These are phyloP conservation scores for Lactuca sativa DNA, from an alignment of 129 eudicot species.

Conservation along the genomic window DNA sequence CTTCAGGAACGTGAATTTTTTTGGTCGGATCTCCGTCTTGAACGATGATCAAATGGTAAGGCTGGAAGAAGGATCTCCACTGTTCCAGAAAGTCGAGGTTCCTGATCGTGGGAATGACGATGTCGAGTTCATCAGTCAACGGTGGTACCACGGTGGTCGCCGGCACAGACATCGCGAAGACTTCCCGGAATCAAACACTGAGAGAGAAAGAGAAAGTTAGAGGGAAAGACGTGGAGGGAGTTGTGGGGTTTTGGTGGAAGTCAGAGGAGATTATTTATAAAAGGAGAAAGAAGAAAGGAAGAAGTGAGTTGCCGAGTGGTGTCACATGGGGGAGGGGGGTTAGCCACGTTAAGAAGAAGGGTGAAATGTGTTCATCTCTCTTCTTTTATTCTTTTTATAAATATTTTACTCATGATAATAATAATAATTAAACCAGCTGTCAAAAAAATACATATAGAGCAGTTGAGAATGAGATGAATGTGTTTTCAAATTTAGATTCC, in stretches of 20 bases:
- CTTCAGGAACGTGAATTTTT: constrained; percentile 59
- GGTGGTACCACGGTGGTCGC: constrained; percentile 45
- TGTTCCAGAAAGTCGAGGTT: constrained; percentile 70
- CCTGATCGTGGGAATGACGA: constrained; percentile 70
- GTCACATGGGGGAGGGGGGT: constrained; percentile 41
- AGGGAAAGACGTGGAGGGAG: constrained; percentile 9
- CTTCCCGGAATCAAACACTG: too few species aligned
- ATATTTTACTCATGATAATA: not conserved
- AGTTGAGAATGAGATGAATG: constrained; percentile 29
- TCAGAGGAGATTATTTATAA: constrained; percentile 9
- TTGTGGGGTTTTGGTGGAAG: constrained; percentile 23
- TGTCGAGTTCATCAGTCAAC: constrained; percentile 57
- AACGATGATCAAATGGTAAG: constrained; percentile 69
- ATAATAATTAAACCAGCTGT: constrained; percentile 27
- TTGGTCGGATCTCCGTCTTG: constrained; percentile 78
- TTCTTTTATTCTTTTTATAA: not conserved
- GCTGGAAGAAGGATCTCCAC: constrained; percentile 73
- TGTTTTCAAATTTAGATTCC: constrained; percentile 8
- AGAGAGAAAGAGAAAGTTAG: not conserved
- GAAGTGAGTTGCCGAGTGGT: not conserved
- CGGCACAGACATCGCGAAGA: constrained; percentile 32
- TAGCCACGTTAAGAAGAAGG: constrained; percentile 28
- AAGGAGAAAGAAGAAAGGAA: constrained; percentile 1
- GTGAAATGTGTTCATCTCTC: not conserved
- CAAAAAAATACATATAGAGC: not conserved